A percentile compares a stretch with the other conserved stretches of the same genome.
Evolutionary conservation across 2,329 filamentous ascomycete genomes (phyloP).

Genomic region (Sphaceloma murrayae): DNA sequence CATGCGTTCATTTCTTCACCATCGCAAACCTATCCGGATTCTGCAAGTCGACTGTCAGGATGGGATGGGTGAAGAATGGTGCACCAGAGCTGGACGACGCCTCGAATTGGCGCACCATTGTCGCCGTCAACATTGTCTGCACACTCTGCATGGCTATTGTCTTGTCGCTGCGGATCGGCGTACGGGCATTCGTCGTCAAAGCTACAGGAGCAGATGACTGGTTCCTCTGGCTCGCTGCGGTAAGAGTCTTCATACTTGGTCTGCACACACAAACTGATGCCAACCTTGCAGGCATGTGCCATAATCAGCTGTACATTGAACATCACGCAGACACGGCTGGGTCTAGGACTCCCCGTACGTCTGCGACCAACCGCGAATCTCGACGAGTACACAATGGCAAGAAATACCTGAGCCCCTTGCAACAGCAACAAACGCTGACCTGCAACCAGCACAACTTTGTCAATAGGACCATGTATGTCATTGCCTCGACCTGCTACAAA

Average conservation of each 20-base stretch:
- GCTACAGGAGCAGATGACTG: constrained; percentile 8
- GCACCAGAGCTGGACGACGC: neutral
- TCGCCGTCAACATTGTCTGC: neutral
- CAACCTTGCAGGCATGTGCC: neutral
- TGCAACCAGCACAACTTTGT: neutral
- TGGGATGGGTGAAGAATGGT: constrained; percentile 1
- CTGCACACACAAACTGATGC: neutral
- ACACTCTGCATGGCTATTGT: neutral
- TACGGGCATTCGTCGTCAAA: neutral
- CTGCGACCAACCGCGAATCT: neutral
- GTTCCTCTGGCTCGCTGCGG: neutral
- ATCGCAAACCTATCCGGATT: too few relatives aligned
- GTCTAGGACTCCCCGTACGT: constrained; percentile 10
- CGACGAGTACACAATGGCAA: neutral
- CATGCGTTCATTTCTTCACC: too few relatives aligned
- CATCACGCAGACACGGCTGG: constrained; percentile 6
- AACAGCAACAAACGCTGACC: neutral
- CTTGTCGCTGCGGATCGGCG: neutral
- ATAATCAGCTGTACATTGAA: neutral
- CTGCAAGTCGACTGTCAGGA: too few relatives aligned
- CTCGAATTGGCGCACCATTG: neutral
- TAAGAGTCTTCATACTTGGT: neutral
- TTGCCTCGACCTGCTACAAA: neutral
- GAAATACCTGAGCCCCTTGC: neutral
- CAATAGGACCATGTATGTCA: neutral